Evolutionary conservation across 2,329 filamentous ascomycete species (phyloP), one percentile per base, ranked within the genome.

Genomic region (Colletotrichum neosansevieriae): DNA sequence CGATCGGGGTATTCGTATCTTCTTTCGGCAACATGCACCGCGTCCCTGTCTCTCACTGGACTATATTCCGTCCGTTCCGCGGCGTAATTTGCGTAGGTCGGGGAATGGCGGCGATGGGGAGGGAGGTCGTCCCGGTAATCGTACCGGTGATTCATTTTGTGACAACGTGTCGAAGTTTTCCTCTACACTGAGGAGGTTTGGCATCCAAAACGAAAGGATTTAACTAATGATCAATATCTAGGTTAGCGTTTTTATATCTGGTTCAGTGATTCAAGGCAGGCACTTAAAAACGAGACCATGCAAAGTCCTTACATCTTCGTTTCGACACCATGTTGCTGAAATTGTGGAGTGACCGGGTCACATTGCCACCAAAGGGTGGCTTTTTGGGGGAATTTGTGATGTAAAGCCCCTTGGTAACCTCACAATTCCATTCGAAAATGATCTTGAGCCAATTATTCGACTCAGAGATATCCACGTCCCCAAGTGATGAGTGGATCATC

Each of bases 81-180:
- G 0, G 21, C 29, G 24, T 59, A 56, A 12, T 65, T 38, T 6
- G 54, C 50, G 32, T 56, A 56, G 6, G 17, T 13, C 2, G 54
- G 61, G 12, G 65, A 59, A 9, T 56, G 49, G 1, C 32, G 54
- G 12, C 56, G 50, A 29, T 21, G 54, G 7, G 40, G 6, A 2
- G 40, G 54, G 9, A 29, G 21, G 17, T 56, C 24, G 13, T 65
- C 47, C 4, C 61, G 34, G 12, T 44, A 56, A 12, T 51, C 54
- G 34, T 53, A 13, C 6, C 24, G 40, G 19, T 68, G 36, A 1
- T 47, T n/a, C 65, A 68, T 68, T 4, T 9, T 58, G n/a, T 29
- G 6, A 54, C 11, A 15, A 15, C 40, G 6, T 21, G 2, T 15
- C 3, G 21, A 17, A 40, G 7, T 1, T 42, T 6, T 9, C 6